Conservation (phyloP, 768 basidiomycete species). For the Auriscalpium vulgare region DNA sequence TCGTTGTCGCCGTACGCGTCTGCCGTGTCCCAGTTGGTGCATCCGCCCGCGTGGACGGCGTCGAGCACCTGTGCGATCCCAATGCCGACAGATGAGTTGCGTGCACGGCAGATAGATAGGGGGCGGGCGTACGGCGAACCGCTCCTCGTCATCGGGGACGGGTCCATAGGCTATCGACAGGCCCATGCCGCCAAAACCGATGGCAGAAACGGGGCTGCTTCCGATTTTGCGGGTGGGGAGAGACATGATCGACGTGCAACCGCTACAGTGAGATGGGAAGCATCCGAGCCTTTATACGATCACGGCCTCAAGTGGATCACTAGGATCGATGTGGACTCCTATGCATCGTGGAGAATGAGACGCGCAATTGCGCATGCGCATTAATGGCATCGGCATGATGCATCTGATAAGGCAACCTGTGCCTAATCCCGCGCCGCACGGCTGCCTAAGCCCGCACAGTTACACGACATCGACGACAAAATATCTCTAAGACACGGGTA, state of each 20-base stretch:
- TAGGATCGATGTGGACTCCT: neutral
- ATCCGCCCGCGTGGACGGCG: constrained; percentile 28
- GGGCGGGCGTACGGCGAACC: constrained; percentile 37
- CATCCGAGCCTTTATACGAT: too few species aligned
- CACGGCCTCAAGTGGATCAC: too few species aligned
- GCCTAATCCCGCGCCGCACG: too few species aligned
- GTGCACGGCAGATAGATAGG: neutral
- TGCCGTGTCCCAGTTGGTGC: constrained; percentile 38
- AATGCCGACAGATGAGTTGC: constrained; percentile 15
- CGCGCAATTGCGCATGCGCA: neutral
- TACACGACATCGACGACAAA: too few species aligned
- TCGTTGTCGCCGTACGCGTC: constrained; percentile 35
- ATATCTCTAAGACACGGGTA: too few species aligned
- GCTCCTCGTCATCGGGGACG: constrained; percentile 41
- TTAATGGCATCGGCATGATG: neutral
- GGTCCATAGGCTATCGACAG: constrained; percentile 40
- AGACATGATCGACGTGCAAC: neutral
- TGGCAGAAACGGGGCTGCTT: constrained; percentile 32
- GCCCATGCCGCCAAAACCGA: constrained; percentile 57
- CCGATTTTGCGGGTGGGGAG: constrained; percentile 37
- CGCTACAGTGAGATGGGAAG: too few species aligned
- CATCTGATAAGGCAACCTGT: neutral
- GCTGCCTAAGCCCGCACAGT: too few species aligned
- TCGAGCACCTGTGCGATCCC: constrained; percentile 31
- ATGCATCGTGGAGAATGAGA: neutral